These are phyloP conservation scores for Euphrasia arctica DNA, from an alignment of 305 asterid genomes.

Conservation along the genomic window DNA sequence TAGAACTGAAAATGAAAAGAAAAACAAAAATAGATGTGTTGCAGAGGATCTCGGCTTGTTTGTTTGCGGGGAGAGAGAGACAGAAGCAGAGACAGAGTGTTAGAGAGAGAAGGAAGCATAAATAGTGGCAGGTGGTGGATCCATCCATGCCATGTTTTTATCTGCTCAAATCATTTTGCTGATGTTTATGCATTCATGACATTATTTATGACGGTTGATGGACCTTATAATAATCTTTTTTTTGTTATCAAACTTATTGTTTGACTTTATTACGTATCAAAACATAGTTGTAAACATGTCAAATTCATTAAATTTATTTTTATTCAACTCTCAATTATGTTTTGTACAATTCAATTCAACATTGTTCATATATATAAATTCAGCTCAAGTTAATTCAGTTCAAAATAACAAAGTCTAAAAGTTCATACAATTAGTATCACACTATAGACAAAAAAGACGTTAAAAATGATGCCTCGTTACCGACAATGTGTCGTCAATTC, in stretches of 20 bases:
- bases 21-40: slow-evolving; percentile 19
- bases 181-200: slow-evolving; percentile 27
- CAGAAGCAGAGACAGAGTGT: slow-evolving; percentile 22
- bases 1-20: slow-evolving; percentile 13
- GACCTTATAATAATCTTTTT: neutral
- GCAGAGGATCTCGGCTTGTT: slow-evolving; percentile 29
- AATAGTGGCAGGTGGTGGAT: slow-evolving; percentile 33
- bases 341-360: too few species aligned
- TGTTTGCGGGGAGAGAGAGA: slow-evolving; percentile 23
- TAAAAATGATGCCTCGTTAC: too few species aligned
- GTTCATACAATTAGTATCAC: too few species aligned
- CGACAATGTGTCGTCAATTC: too few species aligned
- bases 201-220: neutral
- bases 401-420: too few species aligned
- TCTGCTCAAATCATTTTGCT: slow-evolving; percentile 21
- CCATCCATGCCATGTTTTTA: slow-evolving; percentile 36
- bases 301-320: too few species aligned
- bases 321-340: too few species aligned
- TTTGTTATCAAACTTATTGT: neutral
- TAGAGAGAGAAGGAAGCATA: slow-evolving; percentile 1
- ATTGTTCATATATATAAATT: too few species aligned
- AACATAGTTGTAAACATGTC: too few species aligned
- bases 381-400: too few species aligned
- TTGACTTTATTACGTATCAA: neutral
- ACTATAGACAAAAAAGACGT: too few species aligned